Base-by-base conservation (phyloP, 352 stramenopile genomes). In the Halophytophthora batemanensis region DNA sequence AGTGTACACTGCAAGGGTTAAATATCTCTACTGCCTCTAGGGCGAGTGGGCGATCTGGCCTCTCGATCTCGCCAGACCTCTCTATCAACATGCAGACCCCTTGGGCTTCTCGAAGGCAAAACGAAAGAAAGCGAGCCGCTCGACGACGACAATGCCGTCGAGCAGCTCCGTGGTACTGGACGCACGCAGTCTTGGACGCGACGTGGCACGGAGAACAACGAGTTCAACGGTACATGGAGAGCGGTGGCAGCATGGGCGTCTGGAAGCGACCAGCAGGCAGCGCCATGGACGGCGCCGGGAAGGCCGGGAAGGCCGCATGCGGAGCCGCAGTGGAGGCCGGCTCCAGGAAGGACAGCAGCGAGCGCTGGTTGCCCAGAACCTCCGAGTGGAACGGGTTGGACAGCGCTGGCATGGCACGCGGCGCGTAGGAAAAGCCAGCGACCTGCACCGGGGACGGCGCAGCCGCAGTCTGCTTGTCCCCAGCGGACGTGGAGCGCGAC, bases 331-430 rank as follows among this genome's bases (percentile, higher is more conserved):
- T 58, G 6, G 57, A 64, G 19, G 53, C 47, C 17, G 66, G 56
- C 37, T 67, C 45, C 14, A 73, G 59, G 37, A 73, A 76, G 41
- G 66, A 73, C 18, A 76, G 52, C n/a, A 76, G 53, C 44, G 66
- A 76, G 11, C 59, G 62, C 48, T 71, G 58, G 49, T 64, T 63
- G 29, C 50, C 61, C 23, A 64, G 37, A 10, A 69, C 36, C 2
- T 66, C 46, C 6, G 42, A 44, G 33, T 54, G 53, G 40, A 63
- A 66, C 23, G 64, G 52, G 33, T 60, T 56, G 38, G 60, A 47
- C 15, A 67, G 33, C 11, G 62, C 45, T 11, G 53, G 44, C 36
- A 49, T 64, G 40, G 59, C 44, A 3, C 49, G 45, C 6, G 62
- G 34, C 22, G 54, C 39, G 25, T 59, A 50, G 23, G 45, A 17